Base-by-base conservation (phyloP, 306 rosid genomes). In the Nissolia schottii region DNA sequence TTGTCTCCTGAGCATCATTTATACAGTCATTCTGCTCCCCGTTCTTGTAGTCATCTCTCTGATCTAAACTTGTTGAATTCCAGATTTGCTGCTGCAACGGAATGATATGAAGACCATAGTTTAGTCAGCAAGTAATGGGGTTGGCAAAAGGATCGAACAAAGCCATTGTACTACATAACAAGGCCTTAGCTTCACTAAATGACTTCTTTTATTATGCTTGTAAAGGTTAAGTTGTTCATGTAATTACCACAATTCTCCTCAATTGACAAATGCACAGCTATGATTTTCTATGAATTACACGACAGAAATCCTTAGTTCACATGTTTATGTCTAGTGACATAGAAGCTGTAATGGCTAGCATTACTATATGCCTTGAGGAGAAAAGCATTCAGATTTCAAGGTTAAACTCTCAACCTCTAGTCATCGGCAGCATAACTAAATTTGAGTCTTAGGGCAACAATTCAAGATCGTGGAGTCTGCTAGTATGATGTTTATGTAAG, bases 21-120 rank as follows among this genome's bases (percentile, higher is more conserved):
- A 84, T 55, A 58, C 51, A 64, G 32, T 60, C 63, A 2, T 81
- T 81, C 2, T 63, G 60, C n/a, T 71, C 83, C 53, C 63, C 82
- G 0, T 68, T 55, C 28, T 77, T 72, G 37, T 51, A 66, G 55
- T 77, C 91, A 12, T 82, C 92, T 34, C 53, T 70, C 65, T 76
- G 82, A 69, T 88, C 91, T 27, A 75, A 73, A 22, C 70, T 81
- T 3, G 87, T 15, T 9, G 89, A 81, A 74, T 69, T 86, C 98
- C 98, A 93, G 67, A 93, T 89, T 65, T 83, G 87, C 82, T 87
- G 90, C 96, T 90, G 92, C 86, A 74, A 49, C 61, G 48, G 18
- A 78, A 85, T 37, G 34, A 68, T 64, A 62, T 29, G 35, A 62
- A 66, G 38, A 71, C 41, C 64, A 16, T 24, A 25, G 62, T 23